phyloP scores from a whole-genome alignment of 164 flowering plant species.

The Paratinospora sagittata region DNA sequence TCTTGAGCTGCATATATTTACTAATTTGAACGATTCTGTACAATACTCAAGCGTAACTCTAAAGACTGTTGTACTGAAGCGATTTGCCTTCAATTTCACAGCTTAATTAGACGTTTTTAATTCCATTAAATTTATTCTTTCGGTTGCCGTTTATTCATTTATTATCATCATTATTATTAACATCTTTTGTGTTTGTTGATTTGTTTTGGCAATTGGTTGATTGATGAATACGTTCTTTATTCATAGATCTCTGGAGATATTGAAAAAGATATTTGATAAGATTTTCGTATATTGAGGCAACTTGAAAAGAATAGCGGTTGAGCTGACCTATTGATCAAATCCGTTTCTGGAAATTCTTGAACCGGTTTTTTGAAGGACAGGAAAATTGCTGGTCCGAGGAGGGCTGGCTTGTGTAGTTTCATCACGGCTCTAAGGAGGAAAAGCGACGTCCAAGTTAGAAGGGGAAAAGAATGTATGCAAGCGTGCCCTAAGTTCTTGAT shows the following conservation, averaged over 20 bases:
- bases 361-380: neutral
- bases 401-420: constrained; percentile 31
- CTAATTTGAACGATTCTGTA: too few species aligned
- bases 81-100: too few species aligned
- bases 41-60: too few species aligned
- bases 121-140: too few species aligned
- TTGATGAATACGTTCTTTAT: neutral
- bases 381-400: constrained; percentile 28
- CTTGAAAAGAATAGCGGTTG: neutral
- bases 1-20: too few species aligned
- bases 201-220: too few species aligned
- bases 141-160: too few species aligned
- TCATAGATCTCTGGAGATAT: neutral
- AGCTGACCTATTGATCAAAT: neutral
- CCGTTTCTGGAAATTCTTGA: neutral
- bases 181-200: neutral
- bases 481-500: constrained; percentile 33
- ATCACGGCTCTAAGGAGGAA: constrained; percentile 21
- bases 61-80: too few species aligned
- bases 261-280: too few species aligned
- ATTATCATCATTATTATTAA: too few species aligned
- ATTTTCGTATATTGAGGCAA: neutral
- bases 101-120: too few species aligned
- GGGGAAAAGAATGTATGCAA: constrained; percentile 25
- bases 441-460: constrained; percentile 15